Conservation (phyloP, 352 stramenopile genomes). For the Pythium periplocum region DNA sequence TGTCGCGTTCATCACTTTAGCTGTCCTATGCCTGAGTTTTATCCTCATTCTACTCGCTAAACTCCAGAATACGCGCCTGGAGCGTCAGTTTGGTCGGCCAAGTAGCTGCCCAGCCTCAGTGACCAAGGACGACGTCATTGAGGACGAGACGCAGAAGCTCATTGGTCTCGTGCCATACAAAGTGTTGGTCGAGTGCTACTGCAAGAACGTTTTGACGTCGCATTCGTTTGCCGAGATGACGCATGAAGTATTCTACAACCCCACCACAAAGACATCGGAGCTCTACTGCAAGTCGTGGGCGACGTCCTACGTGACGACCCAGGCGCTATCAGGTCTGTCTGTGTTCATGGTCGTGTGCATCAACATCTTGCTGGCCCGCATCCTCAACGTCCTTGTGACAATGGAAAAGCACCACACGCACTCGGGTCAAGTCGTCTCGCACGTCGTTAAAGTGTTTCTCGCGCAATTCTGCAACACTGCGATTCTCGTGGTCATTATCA, state of each 20-base stretch:
- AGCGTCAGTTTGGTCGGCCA: conserved; percentile 58
- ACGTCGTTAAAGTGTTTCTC: conserved; percentile 72
- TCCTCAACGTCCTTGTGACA: conserved; percentile 62
- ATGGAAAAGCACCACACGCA: conserved; percentile 80
- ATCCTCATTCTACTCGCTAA: conserved; percentile 71
- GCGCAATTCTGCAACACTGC: conserved; percentile 82
- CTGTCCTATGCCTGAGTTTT: conserved; percentile 70
- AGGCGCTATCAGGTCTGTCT: conserved; percentile 51
- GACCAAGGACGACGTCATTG: conserved; percentile 55
- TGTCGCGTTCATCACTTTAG: conserved; percentile 61
- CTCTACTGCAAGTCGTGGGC: conserved; percentile 69
- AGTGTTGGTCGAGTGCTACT: conserved; percentile 76
- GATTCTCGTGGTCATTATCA: conserved; percentile 71
- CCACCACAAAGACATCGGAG: conserved; percentile 24
- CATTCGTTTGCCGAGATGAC: conserved; percentile 64
- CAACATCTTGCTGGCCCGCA: conserved; percentile 57
- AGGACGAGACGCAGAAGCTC: conserved; percentile 59
- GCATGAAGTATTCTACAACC: conserved; percentile 47
- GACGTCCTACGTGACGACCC: conserved; percentile 60
- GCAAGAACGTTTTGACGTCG: conserved; percentile 43
- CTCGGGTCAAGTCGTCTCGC: conserved; percentile 64
- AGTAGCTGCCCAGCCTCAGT: conserved; percentile 55
- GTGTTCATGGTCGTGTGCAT: conserved; percentile 70
- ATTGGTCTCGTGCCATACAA: conserved; percentile 59
- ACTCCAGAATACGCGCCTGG: conserved; percentile 64